Conservation (phyloP, 2,329 filamentous ascomycete genomes). For the Fusarium camptoceras region DNA sequence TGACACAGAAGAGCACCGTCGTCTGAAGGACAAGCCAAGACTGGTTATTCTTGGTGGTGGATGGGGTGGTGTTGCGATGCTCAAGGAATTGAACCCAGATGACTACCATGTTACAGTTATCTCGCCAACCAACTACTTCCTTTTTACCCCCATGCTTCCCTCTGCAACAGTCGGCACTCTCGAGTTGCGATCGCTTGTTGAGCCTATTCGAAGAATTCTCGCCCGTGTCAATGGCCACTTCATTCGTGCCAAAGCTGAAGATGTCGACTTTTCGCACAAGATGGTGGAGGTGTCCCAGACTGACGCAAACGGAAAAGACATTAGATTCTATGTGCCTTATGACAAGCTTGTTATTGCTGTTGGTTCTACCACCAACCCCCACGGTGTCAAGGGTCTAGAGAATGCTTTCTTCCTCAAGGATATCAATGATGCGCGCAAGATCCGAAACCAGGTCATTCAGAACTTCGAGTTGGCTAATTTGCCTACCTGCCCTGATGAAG, state of each 20-base stretch:
- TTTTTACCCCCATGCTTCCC: constrained; percentile 98
- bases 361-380: constrained; percentile 91
- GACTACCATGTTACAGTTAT: constrained; percentile 97
- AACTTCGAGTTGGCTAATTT: constrained; percentile 93
- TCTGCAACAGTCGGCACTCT: constrained; percentile 96
- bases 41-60: constrained; percentile 93
- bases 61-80: constrained; percentile 91
- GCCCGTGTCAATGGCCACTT: constrained; percentile 86
- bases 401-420: constrained; percentile 96
- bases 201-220: constrained; percentile 90
- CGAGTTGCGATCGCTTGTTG: constrained; percentile 89
- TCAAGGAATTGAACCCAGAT: constrained; percentile 89
- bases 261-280: constrained; percentile 92
- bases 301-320: constrained; percentile 76
- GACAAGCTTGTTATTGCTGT: constrained; percentile 96
- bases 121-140: constrained; percentile 94
- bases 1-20: constrained; percentile 76
- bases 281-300: constrained; percentile 86
- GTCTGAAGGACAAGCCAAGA: constrained; percentile 87
- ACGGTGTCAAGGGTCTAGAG: constrained; percentile 94
- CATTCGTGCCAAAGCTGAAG: constrained; percentile 85
- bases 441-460: constrained; percentile 87
- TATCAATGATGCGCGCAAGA: constrained; percentile 89
- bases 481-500: constrained; percentile 90
- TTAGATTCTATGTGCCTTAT: constrained; percentile 93